phyloP scores from a whole-genome alignment of 331 rosid genomes.

The Ulmus americana region DNA sequence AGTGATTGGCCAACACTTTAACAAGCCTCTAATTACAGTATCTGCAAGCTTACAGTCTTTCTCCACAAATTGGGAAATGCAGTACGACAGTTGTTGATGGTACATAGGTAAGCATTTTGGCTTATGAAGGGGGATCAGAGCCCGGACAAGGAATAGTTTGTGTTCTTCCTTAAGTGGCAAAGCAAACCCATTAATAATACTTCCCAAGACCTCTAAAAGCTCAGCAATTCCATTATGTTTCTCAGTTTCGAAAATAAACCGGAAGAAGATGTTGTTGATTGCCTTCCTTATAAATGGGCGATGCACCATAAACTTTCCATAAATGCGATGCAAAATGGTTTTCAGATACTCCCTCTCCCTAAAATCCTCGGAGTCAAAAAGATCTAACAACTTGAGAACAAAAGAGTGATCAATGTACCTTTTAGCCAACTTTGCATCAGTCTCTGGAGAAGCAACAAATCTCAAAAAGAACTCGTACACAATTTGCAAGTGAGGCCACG shows the following conservation, averaged over 20 bases:
- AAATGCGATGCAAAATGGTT: slow-evolving; percentile 54
- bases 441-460: slow-evolving; percentile 56
- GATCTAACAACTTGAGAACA: slow-evolving; percentile 59
- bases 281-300: slow-evolving; percentile 64
- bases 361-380: slow-evolving; percentile 61
- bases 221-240: slow-evolving; percentile 61
- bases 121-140: slow-evolving; percentile 61
- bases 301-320: slow-evolving; percentile 59
- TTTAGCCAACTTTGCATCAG: slow-evolving; percentile 57
- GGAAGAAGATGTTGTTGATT: slow-evolving; percentile 50
- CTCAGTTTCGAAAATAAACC: slow-evolving; percentile 56
- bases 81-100: slow-evolving; percentile 61
- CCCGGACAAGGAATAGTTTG: slow-evolving; percentile 50
- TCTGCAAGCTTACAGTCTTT: slow-evolving; percentile 58
- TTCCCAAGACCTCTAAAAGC: slow-evolving; percentile 63
- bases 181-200: slow-evolving; percentile 59
- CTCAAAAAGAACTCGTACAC: slow-evolving; percentile 50
- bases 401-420: slow-evolving; percentile 60
- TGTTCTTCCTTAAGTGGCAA: slow-evolving; percentile 64
- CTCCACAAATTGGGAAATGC: slow-evolving; percentile 53
- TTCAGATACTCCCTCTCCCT: slow-evolving; percentile 63
- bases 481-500: slow-evolving; percentile 67
- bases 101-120: slow-evolving; percentile 55
- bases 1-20: slow-evolving; percentile 58
- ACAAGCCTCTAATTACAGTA: slow-evolving; percentile 44